These are phyloP conservation scores for Corynespora cassiicola DNA, from an alignment of 2,329 filamentous ascomycete species.

Conservation along the genomic window DNA sequence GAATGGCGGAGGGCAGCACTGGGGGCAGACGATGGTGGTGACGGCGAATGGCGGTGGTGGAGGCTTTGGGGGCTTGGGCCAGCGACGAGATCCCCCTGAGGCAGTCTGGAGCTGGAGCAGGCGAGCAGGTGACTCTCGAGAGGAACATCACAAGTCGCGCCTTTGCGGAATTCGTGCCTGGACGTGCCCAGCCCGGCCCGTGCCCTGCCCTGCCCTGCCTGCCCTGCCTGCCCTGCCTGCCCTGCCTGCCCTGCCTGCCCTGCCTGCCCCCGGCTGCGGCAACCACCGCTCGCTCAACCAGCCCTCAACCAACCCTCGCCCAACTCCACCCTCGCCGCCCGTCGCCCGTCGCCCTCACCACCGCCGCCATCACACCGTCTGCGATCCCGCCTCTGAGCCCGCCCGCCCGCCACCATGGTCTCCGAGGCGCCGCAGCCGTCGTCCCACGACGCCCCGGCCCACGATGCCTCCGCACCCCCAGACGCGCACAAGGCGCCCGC, in stretches of 20 bases:
- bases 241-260: no score
- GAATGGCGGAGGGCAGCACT: constrained; percentile 23
- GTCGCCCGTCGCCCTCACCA: constrained; percentile 3
- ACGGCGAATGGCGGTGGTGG: constrained; percentile 5
- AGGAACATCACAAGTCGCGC: constrained; percentile 5
- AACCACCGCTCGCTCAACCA: background rate
- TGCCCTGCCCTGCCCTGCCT: constrained; percentile 4
- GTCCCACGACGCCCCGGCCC: constrained; percentile 12
- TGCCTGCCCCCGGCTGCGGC: background rate
- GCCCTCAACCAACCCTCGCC: background rate
- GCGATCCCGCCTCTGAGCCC: background rate
- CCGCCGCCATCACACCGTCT: constrained; percentile 6
- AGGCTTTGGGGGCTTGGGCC: constrained; percentile 2
- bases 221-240: no score
- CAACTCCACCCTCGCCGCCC: constrained; percentile 5
- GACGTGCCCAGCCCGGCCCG: constrained; percentile 7
- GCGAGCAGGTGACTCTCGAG: constrained; percentile 21
- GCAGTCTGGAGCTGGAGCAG: constrained; percentile 9
- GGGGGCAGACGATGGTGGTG: constrained; percentile 10
- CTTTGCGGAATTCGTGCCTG: constrained; percentile 2
- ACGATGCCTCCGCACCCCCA: constrained; percentile 9
- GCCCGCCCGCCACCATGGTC: constrained; percentile 29
- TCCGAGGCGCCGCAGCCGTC: constrained; percentile 24
- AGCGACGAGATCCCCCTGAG: constrained; percentile 6
- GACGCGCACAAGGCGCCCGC: constrained; percentile 30